A percentile compares a stretch with the other conserved stretches of the same genome.
Conservation (phyloP, 2,329 filamentous ascomycete species). For the Neonectria sp. region DNA sequence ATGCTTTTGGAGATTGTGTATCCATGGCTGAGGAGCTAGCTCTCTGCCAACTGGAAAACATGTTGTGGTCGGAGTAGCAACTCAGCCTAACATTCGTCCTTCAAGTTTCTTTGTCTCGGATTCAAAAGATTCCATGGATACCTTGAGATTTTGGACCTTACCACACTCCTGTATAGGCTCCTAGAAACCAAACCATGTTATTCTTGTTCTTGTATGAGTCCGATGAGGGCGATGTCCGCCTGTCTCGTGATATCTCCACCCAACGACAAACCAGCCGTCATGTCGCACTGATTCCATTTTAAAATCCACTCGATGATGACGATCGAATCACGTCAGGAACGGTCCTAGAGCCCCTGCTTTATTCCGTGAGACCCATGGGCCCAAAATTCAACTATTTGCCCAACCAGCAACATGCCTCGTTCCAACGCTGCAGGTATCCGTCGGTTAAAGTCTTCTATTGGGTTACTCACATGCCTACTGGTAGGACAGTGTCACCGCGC, state of each 20-base stretch:
- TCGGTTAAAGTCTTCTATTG: slow-evolving; percentile 11
- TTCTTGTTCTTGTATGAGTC: not conserved
- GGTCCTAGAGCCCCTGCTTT: not conserved
- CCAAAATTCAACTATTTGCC: not conserved
- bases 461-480: not conserved
- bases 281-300: not conserved
- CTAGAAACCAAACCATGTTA: not conserved
- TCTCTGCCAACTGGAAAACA: not conserved
- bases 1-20: slow-evolving; percentile 3
- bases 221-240: too few relatives aligned
- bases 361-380: not conserved
- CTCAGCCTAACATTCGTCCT: too few relatives aligned
- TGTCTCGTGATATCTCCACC: not conserved
- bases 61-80: not conserved
- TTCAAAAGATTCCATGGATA: too few relatives aligned
- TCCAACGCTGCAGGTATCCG: slow-evolving; percentile 3
- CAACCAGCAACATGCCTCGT: not conserved
- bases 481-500: slow-evolving; percentile 16
- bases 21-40: slow-evolving; percentile 12
- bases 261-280: not conserved
- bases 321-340: not conserved
- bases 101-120: too few relatives aligned
- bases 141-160: not conserved
- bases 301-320: not conserved
- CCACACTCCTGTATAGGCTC: too few relatives aligned